A percentile compares a stretch with the other conserved stretches of the same genome.
phyloP scores from a whole-genome alignment of 495 filamentous ascomycete species.

The Cercophora newfieldiana region DNA sequence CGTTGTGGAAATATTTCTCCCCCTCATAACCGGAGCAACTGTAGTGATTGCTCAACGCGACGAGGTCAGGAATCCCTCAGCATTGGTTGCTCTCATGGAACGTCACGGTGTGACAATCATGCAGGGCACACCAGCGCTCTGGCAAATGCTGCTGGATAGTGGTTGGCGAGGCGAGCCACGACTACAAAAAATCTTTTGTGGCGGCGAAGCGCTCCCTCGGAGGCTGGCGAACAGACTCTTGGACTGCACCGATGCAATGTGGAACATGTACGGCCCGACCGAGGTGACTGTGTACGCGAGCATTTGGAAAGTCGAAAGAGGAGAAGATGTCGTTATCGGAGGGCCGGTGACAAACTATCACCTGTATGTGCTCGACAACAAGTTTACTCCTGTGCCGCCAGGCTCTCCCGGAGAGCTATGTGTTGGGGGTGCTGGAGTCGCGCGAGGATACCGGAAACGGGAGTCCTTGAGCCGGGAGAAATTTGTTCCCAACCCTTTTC shows the following conservation, averaged over 20 bases:
- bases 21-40: constrained; percentile 58
- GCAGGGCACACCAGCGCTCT: constrained; percentile 31
- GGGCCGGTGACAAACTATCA: constrained; percentile 67
- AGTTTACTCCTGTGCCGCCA: constrained; percentile 22
- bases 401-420: constrained; percentile 40
- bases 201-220: constrained; percentile 28
- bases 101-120: constrained; percentile 29
- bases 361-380: constrained; percentile 59
- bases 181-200: constrained; percentile 26
- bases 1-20: constrained; percentile 71
- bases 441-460: constrained; percentile 44
- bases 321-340: constrained; percentile 71
- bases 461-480: constrained; percentile 31
- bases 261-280: constrained; percentile 66
- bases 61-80: constrained; percentile 20
- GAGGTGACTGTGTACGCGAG: constrained; percentile 72
- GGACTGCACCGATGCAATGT: constrained; percentile 10
- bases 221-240: constrained; percentile 28
- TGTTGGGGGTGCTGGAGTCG: constrained; percentile 41
- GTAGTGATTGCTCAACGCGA: constrained; percentile 34
- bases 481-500: constrained; percentile 40
- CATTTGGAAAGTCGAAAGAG: constrained; percentile 52
- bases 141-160: constrained; percentile 32
- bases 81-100: constrained; percentile 25
- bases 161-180: constrained; percentile 2